A percentile compares a stretch with the other conserved stretches of the same genome.
phyloP scores from a whole-genome alignment of 306 rosid species.

The Sindora glabra region DNA sequence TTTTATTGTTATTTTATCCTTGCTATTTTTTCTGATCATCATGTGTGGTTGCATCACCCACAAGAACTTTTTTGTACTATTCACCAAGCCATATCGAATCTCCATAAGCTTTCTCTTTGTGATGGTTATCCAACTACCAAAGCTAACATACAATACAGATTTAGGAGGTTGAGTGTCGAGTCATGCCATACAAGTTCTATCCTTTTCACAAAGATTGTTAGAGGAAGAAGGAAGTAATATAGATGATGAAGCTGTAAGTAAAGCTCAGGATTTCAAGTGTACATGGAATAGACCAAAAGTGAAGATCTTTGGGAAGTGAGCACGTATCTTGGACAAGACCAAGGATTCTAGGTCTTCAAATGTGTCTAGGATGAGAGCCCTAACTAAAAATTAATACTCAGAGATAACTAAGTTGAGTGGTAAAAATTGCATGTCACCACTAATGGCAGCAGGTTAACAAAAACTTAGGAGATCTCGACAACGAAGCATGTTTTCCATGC shows the following conservation, averaged over 20 bases:
- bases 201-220: slow-evolving; percentile 8
- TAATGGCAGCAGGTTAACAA: not conserved
- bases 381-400: no score
- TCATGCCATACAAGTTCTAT: slow-evolving; percentile 41
- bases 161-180: no score
- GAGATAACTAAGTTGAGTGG: slow-evolving; percentile 27
- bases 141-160: slow-evolving; percentile 51
- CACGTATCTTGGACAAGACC: no score
- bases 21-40: not conserved
- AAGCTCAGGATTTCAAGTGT: slow-evolving; percentile 10
- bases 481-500: slow-evolving; percentile 47
- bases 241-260: not conserved
- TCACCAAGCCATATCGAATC: slow-evolving; percentile 55
- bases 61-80: slow-evolving; percentile 31
- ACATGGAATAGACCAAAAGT: slow-evolving; percentile 42
- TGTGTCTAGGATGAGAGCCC: no score
- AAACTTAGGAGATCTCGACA: slow-evolving; percentile 50
- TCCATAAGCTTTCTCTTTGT: slow-evolving; percentile 15
- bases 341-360: no score
- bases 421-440: no score
- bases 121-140: slow-evolving; percentile 24
- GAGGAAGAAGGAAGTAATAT: not conserved
- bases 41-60: slow-evolving; percentile 43
- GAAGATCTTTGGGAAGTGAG: no score
- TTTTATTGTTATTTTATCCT: not conserved